Conservation (phyloP, 2,329 filamentous ascomycete genomes). For the Stemphylium beticola region DNA sequence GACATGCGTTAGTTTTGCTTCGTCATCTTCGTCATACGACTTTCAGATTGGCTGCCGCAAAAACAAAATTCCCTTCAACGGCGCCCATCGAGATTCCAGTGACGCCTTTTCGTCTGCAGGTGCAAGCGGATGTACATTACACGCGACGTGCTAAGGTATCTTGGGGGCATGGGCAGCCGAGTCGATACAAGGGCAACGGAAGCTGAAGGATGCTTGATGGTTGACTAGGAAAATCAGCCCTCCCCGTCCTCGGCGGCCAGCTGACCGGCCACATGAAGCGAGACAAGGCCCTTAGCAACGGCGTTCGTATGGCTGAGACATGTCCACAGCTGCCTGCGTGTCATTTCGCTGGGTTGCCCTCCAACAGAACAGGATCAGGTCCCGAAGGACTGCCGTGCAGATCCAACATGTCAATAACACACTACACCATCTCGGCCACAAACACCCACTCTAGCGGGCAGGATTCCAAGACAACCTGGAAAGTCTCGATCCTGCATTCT, state of each 20-base stretch:
- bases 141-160: slow-evolving; percentile 8
- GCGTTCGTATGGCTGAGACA: slow-evolving; percentile 26
- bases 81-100: slow-evolving; percentile 26
- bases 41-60: slow-evolving; percentile 27
- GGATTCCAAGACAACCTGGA: slow-evolving; percentile 8
- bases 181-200: slow-evolving; percentile 17
- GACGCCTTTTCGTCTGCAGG: slow-evolving; percentile 22
- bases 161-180: slow-evolving; percentile 17
- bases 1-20: slow-evolving; percentile 21
- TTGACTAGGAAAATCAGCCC: slow-evolving; percentile 23
- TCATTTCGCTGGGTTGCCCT: slow-evolving; percentile 19
- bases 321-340: slow-evolving; percentile 19
- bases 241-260: slow-evolving; percentile 12
- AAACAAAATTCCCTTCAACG: slow-evolving; percentile 28
- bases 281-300: slow-evolving; percentile 11
- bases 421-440: slow-evolving; percentile 14
- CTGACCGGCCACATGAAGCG: slow-evolving; percentile 21
- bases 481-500: slow-evolving; percentile 36
- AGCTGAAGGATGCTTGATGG: slow-evolving; percentile 20
- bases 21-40: slow-evolving; percentile 29
- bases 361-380: slow-evolving; percentile 10
- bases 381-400: slow-evolving; percentile 14
- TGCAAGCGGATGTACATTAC: slow-evolving; percentile 12
- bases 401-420: slow-evolving; percentile 11
- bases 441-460: slow-evolving; percentile 12